Base-by-base conservation (phyloP, 2,329 filamentous ascomycete genomes). In the Penicillium sp. region DNA sequence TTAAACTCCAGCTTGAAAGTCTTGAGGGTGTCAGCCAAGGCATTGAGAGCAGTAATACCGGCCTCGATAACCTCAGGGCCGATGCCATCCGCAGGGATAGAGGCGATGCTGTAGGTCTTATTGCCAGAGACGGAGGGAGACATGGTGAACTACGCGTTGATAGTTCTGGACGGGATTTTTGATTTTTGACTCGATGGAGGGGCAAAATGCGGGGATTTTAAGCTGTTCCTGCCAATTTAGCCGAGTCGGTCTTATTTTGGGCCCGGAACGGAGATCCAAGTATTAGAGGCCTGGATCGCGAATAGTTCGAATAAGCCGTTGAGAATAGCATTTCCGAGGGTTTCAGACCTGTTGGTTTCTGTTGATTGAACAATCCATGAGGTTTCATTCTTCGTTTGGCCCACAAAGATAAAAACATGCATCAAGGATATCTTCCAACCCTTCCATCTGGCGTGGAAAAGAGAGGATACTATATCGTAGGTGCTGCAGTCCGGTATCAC, bases 1-100 rank as follows among this genome's bases (percentile, higher is more conserved):
- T 74, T 75, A 59, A 86, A 86, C 9, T 79, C 67, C 0, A 87
- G 69, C 11, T 69, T 59, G 63, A 87, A 87, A 0, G 76, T 75
- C 31, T 77, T 72, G 1, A 81, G 68, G 1, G 75, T 61, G 27
- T 60, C 53, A 1, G 58, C 52, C 37, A 67, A 50, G 10, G 64
- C 61, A 37, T 81, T 73, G 41, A 87, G 66, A 0, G 84, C 84
- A 34, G 76, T 70, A 7, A 86, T 78, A 2, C 81, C 82, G 1
- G 81, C 81, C 26, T 75, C 70, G 64, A 85, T 79, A 9, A 87
- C 83, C 64, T 87, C 84, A 1, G 77, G 77, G 1, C 84, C 84
- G 50, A 87, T 86, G 44, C 84, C 84, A 59, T 87, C 84, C 6
- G 80, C 84, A 0, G 82, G 81, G 44, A 87, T 84, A 24, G 74